Percentiles rank a stretch among this genome's conserved stretches.
These are phyloP conservation scores for Cercospora sp. DNA, from an alignment of 2,329 filamentous ascomycete species.

Conservation along the genomic window DNA sequence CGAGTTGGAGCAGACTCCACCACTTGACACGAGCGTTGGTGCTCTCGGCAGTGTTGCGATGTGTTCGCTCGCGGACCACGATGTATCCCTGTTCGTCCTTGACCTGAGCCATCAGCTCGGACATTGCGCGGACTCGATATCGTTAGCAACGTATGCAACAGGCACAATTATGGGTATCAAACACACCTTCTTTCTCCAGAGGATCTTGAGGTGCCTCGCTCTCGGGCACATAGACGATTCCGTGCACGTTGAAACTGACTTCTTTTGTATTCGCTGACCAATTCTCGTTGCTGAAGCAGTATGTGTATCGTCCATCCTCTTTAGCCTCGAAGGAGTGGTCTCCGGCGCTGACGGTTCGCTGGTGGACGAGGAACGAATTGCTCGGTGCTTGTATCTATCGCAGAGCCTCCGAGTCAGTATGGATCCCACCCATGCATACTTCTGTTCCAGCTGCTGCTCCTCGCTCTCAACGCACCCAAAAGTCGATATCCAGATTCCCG, in stretches of 20 bases:
- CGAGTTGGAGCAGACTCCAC: slow-evolving; percentile 98
- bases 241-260: slow-evolving; percentile 98
- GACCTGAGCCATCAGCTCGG: slow-evolving; percentile 83
- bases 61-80: slow-evolving; percentile 87
- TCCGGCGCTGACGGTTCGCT: slow-evolving; percentile 80
- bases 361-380: slow-evolving; percentile 73
- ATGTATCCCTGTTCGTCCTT: slow-evolving; percentile 99
- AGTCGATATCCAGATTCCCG: slow-evolving; percentile 94
- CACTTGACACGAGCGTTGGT: slow-evolving; percentile 97
- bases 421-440: neutral
- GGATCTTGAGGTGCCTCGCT: slow-evolving; percentile 81
- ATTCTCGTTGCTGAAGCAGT: slow-evolving; percentile 99
- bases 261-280: slow-evolving; percentile 97
- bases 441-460: neutral
- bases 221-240: slow-evolving; percentile 95
- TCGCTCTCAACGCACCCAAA: slow-evolving; percentile 70
- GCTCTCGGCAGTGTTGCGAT: slow-evolving; percentile 98
- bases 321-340: slow-evolving; percentile 88
- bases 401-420: slow-evolving; percentile 12
- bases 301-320: slow-evolving; percentile 83
- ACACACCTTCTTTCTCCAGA: slow-evolving; percentile 81
- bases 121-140: slow-evolving; percentile 72
- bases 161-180: neutral
- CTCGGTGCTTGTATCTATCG: slow-evolving; percentile 73
- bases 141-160: slow-evolving; percentile 6